Evolutionary conservation across 2,329 filamentous ascomycete genomes (phyloP).

Genomic region (Penicillium vulpinum): DNA sequence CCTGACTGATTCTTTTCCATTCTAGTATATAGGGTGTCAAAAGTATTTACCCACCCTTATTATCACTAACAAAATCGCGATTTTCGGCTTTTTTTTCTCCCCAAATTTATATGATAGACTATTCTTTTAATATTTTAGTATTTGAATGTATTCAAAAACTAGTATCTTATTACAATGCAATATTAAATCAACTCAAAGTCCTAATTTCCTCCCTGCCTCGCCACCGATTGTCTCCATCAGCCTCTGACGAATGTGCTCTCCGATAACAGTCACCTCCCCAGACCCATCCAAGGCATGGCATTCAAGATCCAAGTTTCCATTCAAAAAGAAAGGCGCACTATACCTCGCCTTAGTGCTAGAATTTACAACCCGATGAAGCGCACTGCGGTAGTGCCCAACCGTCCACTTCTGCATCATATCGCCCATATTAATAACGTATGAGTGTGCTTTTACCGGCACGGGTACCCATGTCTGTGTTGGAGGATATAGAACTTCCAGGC

Average conservation of each 20-base stretch:
- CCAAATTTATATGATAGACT: too few species aligned
- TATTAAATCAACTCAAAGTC: background rate
- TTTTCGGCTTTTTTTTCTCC: too few species aligned
- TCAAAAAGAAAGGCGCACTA: constrained; percentile 5
- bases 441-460: constrained; percentile 45
- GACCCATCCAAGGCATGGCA: background rate
- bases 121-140: too few species aligned
- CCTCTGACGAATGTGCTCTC: constrained; percentile 1
- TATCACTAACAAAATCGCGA: too few species aligned
- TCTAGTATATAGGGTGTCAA: too few species aligned
- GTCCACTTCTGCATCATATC: constrained; percentile 27
- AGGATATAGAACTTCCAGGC: constrained; percentile 25
- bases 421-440: constrained; percentile 30
- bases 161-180: too few species aligned
- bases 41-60: too few species aligned
- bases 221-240: constrained; percentile 2
- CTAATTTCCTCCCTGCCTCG: background rate
- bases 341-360: constrained; percentile 32
- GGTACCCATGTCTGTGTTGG: constrained; percentile 19
- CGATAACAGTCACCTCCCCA: constrained; percentile 1
- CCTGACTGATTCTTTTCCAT: too few species aligned
- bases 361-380: constrained; percentile 25
- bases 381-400: constrained; percentile 19
- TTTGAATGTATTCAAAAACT: too few species aligned
- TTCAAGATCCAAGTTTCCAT: background rate